A percentile compares a stretch with the other conserved stretches of the same genome.
These are phyloP conservation scores for Trichoderma sp. DNA, from an alignment of 2,329 filamentous ascomycete genomes.

Conservation along the genomic window DNA sequence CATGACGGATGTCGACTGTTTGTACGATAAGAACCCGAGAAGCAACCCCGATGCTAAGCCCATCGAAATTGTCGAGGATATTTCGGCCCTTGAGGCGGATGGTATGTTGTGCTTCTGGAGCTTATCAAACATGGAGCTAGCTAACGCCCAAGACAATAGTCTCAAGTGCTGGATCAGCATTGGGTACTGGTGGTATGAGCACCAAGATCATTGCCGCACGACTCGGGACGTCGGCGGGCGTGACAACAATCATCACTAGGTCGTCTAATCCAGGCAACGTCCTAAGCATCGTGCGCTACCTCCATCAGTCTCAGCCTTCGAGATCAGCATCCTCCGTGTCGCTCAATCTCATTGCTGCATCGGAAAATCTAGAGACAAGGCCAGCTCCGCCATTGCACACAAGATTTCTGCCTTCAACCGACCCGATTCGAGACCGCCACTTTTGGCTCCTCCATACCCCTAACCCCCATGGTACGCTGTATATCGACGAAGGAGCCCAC, in stretches of 20 bases:
- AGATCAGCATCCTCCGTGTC: constrained; percentile 37
- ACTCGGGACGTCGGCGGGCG: constrained; percentile 88
- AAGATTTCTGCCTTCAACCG: constrained; percentile 79
- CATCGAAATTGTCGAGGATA: constrained; percentile 91
- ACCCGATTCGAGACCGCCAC: constrained; percentile 86
- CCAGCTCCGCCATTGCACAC: constrained; percentile 68
- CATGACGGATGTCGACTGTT: constrained; percentile 97
- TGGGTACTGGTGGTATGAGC: constrained; percentile 95
- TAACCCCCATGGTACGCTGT: constrained; percentile 83
- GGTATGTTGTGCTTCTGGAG: constrained; percentile 43
- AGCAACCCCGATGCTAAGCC: constrained; percentile 80
- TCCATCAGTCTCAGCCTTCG: constrained; percentile 3
- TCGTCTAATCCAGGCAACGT: constrained; percentile 95
- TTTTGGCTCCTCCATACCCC: constrained; percentile 97
- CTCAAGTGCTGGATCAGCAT: constrained; percentile 79
- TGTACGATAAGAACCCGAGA: constrained; percentile 94
- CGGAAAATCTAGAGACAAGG: constrained; percentile 27
- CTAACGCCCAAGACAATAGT: constrained; percentile 47
- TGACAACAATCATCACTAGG: constrained; percentile 92
- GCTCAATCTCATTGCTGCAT: constrained; percentile 34
- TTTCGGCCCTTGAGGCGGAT: constrained; percentile 77
- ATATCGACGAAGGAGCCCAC: constrained; percentile 88
- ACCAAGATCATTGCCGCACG: constrained; percentile 95
- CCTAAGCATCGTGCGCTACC: constrained; percentile 76
- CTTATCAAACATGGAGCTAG: constrained; percentile 22